Conservation (phyloP, 495 filamentous ascomycete species). For the Pyrenula massariospora region DNA sequence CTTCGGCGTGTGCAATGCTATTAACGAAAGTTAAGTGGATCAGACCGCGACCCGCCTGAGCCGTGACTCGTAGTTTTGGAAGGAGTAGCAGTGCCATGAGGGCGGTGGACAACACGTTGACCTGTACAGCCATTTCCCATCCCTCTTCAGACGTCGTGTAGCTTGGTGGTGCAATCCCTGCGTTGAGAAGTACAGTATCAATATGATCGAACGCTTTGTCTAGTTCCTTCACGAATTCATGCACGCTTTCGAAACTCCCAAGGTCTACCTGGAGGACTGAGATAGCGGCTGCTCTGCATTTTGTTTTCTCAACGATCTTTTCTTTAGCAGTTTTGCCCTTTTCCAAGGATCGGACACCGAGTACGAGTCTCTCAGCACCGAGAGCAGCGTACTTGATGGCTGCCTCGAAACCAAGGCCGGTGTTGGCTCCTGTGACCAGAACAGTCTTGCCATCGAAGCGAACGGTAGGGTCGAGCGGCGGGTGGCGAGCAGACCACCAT, state of each 20-base stretch:
- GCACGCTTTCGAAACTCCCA: constrained; percentile 10
- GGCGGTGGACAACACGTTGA: constrained; percentile 3
- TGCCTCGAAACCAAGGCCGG: constrained; percentile 38
- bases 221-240: constrained; percentile 5
- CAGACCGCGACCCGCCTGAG: background rate
- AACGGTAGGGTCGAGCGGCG: background rate
- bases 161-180: constrained; percentile 4
- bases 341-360: constrained; percentile 11
- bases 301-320: constrained; percentile 6
- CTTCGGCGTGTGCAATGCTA: background rate
- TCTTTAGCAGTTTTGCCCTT: constrained; percentile 14
- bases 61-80: background rate
- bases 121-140: constrained; percentile 16
- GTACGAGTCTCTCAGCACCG: constrained; percentile 10
- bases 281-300: constrained; percentile 2
- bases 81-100: constrained; percentile 2
- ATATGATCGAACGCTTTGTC: constrained; percentile 7
- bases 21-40: constrained; percentile 1
- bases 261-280: constrained; percentile 11
- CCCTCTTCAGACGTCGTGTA: constrained; percentile 12
- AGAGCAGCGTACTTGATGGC: constrained; percentile 20
- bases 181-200: constrained; percentile 13
- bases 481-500: too few relatives aligned
- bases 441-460: constrained; percentile 23
- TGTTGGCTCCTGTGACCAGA: constrained; percentile 41